phyloP scores from a whole-genome alignment of 176 grass and related monocot genomes.

The Aegilops tauschii region DNA sequence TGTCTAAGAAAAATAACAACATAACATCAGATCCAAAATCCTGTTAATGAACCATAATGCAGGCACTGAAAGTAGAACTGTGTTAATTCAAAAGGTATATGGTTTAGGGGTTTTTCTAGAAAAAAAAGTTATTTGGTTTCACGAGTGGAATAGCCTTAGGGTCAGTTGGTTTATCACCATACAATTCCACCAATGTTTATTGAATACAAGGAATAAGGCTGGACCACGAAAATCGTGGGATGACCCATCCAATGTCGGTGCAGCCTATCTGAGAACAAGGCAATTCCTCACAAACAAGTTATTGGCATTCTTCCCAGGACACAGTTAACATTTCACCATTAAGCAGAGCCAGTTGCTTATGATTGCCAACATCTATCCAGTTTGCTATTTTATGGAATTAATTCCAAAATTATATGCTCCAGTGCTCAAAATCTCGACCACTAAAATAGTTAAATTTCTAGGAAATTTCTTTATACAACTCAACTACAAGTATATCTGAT shows the following conservation, averaged over 20 bases:
- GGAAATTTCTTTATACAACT: slow-evolving; percentile 6
- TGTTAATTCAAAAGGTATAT: slow-evolving; percentile 3
- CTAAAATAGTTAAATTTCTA: neutral
- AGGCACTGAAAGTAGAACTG: slow-evolving; percentile 8
- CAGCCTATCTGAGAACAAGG: slow-evolving; percentile 10
- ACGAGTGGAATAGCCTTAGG: neutral
- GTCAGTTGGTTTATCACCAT: neutral
- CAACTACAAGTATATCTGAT: slow-evolving; percentile 13
- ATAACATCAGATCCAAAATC: slow-evolving; percentile 29
- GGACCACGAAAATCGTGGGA: neutral
- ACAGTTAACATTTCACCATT: slow-evolving; percentile 14
- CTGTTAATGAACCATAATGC: slow-evolving; percentile 24
- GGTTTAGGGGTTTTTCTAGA: too few relatives aligned
- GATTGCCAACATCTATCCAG: slow-evolving; percentile 20
- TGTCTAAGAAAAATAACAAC: slow-evolving; percentile 53
- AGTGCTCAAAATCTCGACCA: neutral
- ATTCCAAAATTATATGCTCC: neutral
- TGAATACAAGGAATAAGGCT: slow-evolving; percentile 1
- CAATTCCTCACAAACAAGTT: neutral
- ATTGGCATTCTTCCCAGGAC: slow-evolving; percentile 1
- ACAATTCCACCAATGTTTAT: neutral
- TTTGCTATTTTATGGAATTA: neutral
- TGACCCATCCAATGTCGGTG: neutral
- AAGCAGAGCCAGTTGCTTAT: slow-evolving; percentile 21
- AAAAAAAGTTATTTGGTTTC: neutral